Conservation (phyloP, 202 grass and related monocot species). For the Panicum virgatum region DNA sequence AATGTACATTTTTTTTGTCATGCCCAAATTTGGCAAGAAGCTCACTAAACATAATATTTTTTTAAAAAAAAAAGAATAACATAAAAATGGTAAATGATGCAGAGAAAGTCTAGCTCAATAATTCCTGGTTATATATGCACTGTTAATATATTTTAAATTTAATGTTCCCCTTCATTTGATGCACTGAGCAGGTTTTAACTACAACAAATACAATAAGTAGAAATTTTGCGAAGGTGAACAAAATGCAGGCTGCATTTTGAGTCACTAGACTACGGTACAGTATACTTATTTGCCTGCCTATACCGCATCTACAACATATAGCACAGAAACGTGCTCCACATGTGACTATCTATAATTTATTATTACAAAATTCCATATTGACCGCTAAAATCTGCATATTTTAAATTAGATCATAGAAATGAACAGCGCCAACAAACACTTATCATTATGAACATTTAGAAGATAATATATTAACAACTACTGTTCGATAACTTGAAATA, state of each 20-base stretch:
- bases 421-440: constrained; percentile 14
- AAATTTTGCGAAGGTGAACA: background rate
- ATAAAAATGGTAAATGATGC: constrained; percentile 10
- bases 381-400: background rate
- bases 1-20: background rate
- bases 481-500: background rate
- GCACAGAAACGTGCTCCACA: background rate
- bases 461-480: constrained; percentile 7
- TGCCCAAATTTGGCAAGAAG: constrained; percentile 7
- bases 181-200: background rate
- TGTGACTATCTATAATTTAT: background rate
- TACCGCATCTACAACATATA: background rate
- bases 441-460: constrained; percentile 1
- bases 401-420: constrained; percentile 28
- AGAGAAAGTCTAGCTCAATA: constrained; percentile 3
- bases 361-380: background rate
- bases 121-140: constrained; percentile 7
- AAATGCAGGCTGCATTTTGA: constrained; percentile 5
- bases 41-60: constrained; percentile 14
- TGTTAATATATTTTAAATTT: constrained; percentile 15
- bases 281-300: constrained; percentile 20
- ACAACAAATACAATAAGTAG: background rate
- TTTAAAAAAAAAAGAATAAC: background rate
- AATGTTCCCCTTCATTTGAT: background rate
- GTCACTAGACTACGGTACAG: constrained; percentile 1